Percentiles rank a stretch among this genome's conserved stretches.
Evolutionary conservation across 805 yeast species (phyloP).

Genomic region (Candida gorgasii): DNA sequence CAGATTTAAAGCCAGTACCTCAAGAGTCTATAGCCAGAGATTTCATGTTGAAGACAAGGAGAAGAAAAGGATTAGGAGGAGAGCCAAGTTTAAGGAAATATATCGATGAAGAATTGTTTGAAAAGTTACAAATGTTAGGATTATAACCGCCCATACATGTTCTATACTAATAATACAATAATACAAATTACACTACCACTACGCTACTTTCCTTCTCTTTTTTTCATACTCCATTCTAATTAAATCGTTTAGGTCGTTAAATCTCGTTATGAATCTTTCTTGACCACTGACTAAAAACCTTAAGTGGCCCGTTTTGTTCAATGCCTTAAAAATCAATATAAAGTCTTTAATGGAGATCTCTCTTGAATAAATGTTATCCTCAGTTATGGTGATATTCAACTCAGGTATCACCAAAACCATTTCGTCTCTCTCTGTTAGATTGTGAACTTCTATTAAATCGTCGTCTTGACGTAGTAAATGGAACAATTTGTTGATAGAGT

Average conservation of each 20-base stretch:
- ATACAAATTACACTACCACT: background rate
- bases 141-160: too few relatives aligned
- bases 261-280: slow-evolving; percentile 29
- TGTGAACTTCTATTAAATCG: slow-evolving; percentile 26
- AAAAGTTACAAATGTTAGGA: slow-evolving; percentile 54
- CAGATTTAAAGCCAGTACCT: slow-evolving; percentile 76
- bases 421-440: slow-evolving; percentile 27
- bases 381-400: slow-evolving; percentile 28
- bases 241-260: slow-evolving; percentile 22
- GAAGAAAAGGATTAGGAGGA: slow-evolving; percentile 79
- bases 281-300: slow-evolving; percentile 22
- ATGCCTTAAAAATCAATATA: slow-evolving; percentile 22
- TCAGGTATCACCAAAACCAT: slow-evolving; percentile 29
- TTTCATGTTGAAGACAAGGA: slow-evolving; percentile 83
- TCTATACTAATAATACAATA: background rate
- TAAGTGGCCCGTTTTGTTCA: slow-evolving; percentile 18
- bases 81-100: slow-evolving; percentile 69
- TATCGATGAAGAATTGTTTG: slow-evolving; percentile 60
- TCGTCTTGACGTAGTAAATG: slow-evolving; percentile 25
- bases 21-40: slow-evolving; percentile 76
- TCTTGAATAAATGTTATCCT: slow-evolving; percentile 30
- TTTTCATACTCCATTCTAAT: slow-evolving; percentile 13
- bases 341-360: slow-evolving; percentile 28
- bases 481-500: slow-evolving; percentile 28
- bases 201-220: slow-evolving; percentile 3